Base-by-base conservation (phyloP, 805 yeast species). In the Candida insectorum region DNA sequence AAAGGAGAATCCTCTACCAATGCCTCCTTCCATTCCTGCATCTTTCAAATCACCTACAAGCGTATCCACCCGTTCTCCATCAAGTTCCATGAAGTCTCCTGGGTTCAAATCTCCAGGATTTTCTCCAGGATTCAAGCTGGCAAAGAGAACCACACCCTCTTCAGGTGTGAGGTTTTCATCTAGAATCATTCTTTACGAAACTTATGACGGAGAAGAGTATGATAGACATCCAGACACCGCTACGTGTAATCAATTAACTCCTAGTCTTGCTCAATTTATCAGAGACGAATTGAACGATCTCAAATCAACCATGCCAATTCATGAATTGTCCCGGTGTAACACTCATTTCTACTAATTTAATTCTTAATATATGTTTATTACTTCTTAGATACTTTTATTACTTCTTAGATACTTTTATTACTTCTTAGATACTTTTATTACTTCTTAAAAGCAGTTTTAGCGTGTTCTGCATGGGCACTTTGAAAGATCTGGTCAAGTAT, bases 211-310 rank as follows among this genome's bases (percentile, higher is more conserved):
- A 23, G 79, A 75, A 13, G 96, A 85, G 44, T 91, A 91, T 57
- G 97, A 91, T 57, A 77, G 98, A 49, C 87, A 81, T 44, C 96
- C 97, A 0, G 97, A 88, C 42, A 69, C 80, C 18, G 95, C 95
- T 3, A 88, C 97, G 2, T 91, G 97, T 61, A 87, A 89, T 58
- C 87, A 82, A 52, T 68, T 88, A 55, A 88, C 96, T 1, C 96
- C 97, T 5, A 69, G 73, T 37, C 61, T 88, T 52, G 96, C 97
- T 0, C 88, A 85, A 56, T 77, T 76, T 58, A 87, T 91, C 48
- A 83, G 81, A 59, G 84, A 81, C 24, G 97, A 91, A 58, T 65
- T 91, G 53, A 89, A 93, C 58, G 73, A 69, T 33, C 61, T 88
- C 52, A 89, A 87, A 62, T 64, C 79, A 15, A 77, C 74, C 40